phyloP scores from a whole-genome alignment of 2,329 filamentous ascomycete genomes.

The Aspergillus sp. region DNA sequence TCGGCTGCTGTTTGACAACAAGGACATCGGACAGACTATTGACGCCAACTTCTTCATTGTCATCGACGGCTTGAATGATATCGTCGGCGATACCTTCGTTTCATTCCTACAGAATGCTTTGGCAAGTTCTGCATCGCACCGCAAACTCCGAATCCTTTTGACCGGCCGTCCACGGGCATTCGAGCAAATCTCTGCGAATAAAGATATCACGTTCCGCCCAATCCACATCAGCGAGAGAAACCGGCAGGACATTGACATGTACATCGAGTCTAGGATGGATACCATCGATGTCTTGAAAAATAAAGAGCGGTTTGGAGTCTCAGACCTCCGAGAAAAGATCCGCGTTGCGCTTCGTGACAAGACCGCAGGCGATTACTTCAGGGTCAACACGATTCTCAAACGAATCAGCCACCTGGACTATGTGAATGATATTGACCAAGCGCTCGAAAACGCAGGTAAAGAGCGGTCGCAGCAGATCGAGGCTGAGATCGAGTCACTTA shows the following conservation, averaged over 20 bases:
- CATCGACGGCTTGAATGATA: constrained; percentile 54
- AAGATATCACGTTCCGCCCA: constrained; percentile 7
- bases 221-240: constrained; percentile 23
- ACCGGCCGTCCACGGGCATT: constrained; percentile 23
- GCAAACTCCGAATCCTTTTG: constrained; percentile 21
- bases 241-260: constrained; percentile 23
- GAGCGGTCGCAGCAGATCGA: constrained; percentile 26
- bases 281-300: constrained; percentile 26
- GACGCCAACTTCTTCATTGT: constrained; percentile 39
- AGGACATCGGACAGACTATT: constrained; percentile 13
- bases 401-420: constrained; percentile 28
- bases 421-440: constrained; percentile 27
- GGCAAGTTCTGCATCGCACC: constrained; percentile 1
- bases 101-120: constrained; percentile 19
- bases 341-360: constrained; percentile 19
- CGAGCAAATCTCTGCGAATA: constrained; percentile 15
- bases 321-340: constrained; percentile 22
- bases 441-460: constrained; percentile 23
- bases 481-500: constrained; percentile 25
- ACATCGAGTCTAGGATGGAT: constrained; percentile 26
- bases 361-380: constrained; percentile 28
- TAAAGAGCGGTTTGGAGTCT: constrained; percentile 15
- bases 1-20: constrained; percentile 13
- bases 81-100: constrained; percentile 18
- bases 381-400: constrained; percentile 24